Percentiles rank a stretch among this genome's conserved stretches.
These are phyloP conservation scores for Trametes cubensis DNA, from an alignment of 768 basidiomycete species.

Conservation along the genomic window DNA sequence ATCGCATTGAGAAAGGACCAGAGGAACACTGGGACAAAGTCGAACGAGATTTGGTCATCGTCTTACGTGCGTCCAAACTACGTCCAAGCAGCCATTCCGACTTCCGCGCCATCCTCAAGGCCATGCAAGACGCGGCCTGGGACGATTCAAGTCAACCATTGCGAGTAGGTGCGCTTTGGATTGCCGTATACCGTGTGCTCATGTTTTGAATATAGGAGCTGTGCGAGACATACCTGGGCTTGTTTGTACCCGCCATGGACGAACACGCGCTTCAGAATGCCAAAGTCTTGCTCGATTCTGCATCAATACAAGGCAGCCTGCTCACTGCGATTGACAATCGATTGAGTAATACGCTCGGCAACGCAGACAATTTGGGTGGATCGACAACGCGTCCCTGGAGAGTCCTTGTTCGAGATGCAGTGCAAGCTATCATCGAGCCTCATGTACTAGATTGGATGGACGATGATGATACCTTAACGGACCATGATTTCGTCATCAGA, in stretches of 20 bases:
- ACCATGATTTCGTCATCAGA: conserved; percentile 45
- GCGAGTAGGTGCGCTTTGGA: conserved; percentile 15
- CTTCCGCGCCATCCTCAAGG: conserved; percentile 36
- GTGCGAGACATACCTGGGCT: conserved; percentile 36
- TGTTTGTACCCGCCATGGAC: conserved; percentile 36
- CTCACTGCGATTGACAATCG: conserved; percentile 2
- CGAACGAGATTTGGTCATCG: conserved; percentile 24
- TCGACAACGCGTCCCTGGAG: conserved; percentile 18
- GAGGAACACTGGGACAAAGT: conserved; percentile 41
- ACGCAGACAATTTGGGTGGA: background rate
- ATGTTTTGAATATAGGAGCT: conserved; percentile 28
- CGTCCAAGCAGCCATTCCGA: conserved; percentile 6
- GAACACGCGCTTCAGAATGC: conserved; percentile 26
- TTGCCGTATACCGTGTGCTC: background rate
- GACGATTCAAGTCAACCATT: conserved; percentile 30
- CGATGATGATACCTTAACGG: conserved; percentile 47
- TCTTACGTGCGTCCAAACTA: conserved; percentile 12
- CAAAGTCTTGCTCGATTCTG: background rate
- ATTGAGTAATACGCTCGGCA: background rate
- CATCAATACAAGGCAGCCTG: conserved; percentile 2
- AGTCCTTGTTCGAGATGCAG: conserved; percentile 14
- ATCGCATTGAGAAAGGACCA: conserved; percentile 49
- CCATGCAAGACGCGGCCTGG: conserved; percentile 45
- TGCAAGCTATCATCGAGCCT: conserved; percentile 47
- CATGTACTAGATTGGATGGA: conserved; percentile 58